Base-by-base conservation (phyloP, 1,284 basidiomycete species). In the Tremellales sp. region DNA sequence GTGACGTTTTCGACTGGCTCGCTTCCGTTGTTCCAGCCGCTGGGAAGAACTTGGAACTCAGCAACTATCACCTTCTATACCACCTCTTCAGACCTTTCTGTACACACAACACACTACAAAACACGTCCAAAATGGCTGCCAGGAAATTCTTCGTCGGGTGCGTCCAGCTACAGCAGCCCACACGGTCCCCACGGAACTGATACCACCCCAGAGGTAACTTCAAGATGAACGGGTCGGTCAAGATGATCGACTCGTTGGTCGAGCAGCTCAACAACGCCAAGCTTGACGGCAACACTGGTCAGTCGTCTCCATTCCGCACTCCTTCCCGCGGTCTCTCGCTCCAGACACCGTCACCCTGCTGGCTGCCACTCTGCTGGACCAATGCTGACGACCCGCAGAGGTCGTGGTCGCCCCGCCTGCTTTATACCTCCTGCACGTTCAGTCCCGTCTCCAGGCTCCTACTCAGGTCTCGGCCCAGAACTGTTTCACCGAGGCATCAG, bases 161-260 rank as follows among this genome's bases (percentile, higher is more conserved):
- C 36, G 70, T 64, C 26, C 26, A 13, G 12, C 17, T 19, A 15
- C 15, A 5, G 31, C n/a, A 24, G 22, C 2, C 3, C 2, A 26
- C 10, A 35, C 26, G 25, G 13, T 27, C 11, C 15, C 8, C 39
- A 29, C 48, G 49, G 27, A 57, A 45, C 77, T 89, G 89, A n/a
- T n/a, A n/a, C n/a, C n/a, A n/a, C n/a, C n/a, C n/a, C 64, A 92
- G 91, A 64, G 90, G 77, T 39, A 96, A 96, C 82, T 94, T 93
- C 82, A 96, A 96, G 79, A 85, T 93, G 84, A 96, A 97, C 79
- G 79, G 78, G 53, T 82, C 84, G 40, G 76, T 78, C 57, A 79
- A 81, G 60, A 79, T 82, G 60, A 84, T 87, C 73, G 76, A 77
- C 61, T 75, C 77, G 44, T 80, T 96, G 62, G 76, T 89, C 60